phyloP scores from a whole-genome alignment of 192 early-diverging fungal species.

The Umbelopsis isabellina region DNA sequence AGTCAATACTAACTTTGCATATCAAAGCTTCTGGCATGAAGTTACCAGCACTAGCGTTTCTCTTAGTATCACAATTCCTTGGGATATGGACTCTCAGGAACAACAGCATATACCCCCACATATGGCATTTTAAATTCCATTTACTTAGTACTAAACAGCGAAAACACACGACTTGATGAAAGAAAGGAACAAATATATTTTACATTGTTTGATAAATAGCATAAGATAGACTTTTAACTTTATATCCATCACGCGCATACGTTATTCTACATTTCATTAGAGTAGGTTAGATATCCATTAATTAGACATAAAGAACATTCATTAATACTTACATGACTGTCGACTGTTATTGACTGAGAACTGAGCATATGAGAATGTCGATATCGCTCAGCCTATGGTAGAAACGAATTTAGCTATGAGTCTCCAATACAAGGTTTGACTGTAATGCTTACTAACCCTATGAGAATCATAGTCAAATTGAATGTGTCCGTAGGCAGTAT shows the following conservation, averaged over 20 bases:
- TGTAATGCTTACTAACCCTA: neutral
- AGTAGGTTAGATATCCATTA: neutral
- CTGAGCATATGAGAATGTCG: conserved; percentile 10
- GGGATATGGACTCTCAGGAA: conserved; percentile 54
- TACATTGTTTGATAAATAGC: too few relatives aligned
- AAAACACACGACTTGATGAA: neutral
- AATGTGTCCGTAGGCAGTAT: neutral
- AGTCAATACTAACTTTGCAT: conserved; percentile 11
- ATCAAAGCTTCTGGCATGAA: conserved; percentile 51
- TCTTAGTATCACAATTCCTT: conserved; percentile 53
- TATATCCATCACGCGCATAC: neutral
- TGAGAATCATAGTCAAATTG: neutral
- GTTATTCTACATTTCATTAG: neutral
- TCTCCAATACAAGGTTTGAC: too few relatives aligned
- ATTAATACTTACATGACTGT: neutral
- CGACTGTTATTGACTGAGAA: neutral
- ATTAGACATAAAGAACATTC: neutral
- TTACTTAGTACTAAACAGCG: neutral
- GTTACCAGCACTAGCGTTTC: conserved; percentile 50
- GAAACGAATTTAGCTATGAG: neutral
- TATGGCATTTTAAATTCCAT: conserved; percentile 44
- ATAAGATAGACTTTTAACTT: neutral
- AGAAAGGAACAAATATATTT: neutral
- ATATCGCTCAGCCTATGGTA: neutral
- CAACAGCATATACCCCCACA: conserved; percentile 44